phyloP scores from a whole-genome alignment of 805 yeast genomes.

The Metschnikowia peoriensis region DNA sequence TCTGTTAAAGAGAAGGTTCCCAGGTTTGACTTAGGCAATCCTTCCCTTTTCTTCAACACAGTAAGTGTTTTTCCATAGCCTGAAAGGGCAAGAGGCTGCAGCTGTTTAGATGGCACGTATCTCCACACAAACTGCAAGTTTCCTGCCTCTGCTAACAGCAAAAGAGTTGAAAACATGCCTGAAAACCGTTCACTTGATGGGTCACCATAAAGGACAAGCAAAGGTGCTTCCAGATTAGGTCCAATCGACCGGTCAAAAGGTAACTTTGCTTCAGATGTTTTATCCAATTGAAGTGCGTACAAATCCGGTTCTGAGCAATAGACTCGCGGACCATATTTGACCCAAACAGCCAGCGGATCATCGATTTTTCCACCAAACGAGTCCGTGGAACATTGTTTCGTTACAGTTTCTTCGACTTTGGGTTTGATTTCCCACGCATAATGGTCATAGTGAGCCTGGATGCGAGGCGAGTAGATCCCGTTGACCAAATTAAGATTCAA shows the following conservation, averaged over 20 bases:
- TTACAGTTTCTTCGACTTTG: constrained; percentile 17
- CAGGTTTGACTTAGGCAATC: background rate
- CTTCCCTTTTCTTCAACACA: constrained; percentile 6
- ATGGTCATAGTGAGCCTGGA: constrained; percentile 61
- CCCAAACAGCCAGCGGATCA: constrained; percentile 41
- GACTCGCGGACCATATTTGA: constrained; percentile 48
- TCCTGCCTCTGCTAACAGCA: constrained; percentile 57
- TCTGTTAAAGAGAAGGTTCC: background rate
- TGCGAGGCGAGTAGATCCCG: constrained; percentile 55
- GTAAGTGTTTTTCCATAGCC: constrained; percentile 59
- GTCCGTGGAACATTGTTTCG: constrained; percentile 26
- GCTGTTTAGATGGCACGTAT: constrained; percentile 49
- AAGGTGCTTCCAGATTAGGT: constrained; percentile 42
- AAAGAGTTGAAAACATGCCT: constrained; percentile 57
- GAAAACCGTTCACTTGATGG: constrained; percentile 48
- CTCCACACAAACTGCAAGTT: constrained; percentile 77
- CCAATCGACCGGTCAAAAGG: constrained; percentile 72
- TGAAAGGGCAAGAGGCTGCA: constrained; percentile 22
- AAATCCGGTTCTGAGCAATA: constrained; percentile 72
- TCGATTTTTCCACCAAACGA: constrained; percentile 31
- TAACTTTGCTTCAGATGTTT: constrained; percentile 18
- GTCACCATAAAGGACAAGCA: constrained; percentile 68
- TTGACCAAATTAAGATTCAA: constrained; percentile 46
- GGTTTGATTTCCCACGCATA: constrained; percentile 40
- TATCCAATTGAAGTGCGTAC: constrained; percentile 66